A percentile compares a stretch with the other conserved stretches of the same genome.
These are phyloP conservation scores for Encephalitozoon hellem DNA, from an alignment of 371 early-diverging fungal species.

Conservation along the genomic window DNA sequence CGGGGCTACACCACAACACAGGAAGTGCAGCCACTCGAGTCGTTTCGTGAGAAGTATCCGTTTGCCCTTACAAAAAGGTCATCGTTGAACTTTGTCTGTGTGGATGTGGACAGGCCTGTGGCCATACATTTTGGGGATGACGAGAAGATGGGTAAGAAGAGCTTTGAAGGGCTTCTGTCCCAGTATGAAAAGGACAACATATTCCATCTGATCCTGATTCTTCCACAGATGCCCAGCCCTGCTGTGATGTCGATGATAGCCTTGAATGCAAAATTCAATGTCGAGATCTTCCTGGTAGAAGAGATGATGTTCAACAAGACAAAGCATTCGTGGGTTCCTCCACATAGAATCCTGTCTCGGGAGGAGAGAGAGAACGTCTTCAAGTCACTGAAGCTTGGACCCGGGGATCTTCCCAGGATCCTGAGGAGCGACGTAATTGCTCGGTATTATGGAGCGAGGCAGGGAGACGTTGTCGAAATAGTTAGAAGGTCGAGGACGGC, in stretches of 20 bases:
- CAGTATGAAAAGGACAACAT: constrained; percentile 49
- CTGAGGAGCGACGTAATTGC: constrained; percentile 80
- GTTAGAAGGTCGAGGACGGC: constrained; percentile 86
- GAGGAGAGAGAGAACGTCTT: constrained; percentile 83
- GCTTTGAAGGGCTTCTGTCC: constrained; percentile 48
- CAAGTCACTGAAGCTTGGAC: constrained; percentile 76
- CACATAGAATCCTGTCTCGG: constrained; percentile 74
- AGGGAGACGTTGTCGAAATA: constrained; percentile 92
- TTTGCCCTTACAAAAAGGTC: constrained; percentile 32
- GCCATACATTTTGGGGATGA: constrained; percentile 56
- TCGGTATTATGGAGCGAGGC: constrained; percentile 83
- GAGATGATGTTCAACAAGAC: constrained; percentile 95
- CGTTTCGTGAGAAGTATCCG: constrained; percentile 34
- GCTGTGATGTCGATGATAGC: constrained; percentile 38
- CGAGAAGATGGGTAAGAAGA: constrained; percentile 54
- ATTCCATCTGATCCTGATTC: constrained; percentile 53
- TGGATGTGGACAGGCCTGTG: constrained; percentile 28
- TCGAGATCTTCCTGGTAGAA: constrained; percentile 83
- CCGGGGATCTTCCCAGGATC: constrained; percentile 86
- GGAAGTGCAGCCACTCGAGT: neutral
- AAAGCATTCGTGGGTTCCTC: constrained; percentile 84
- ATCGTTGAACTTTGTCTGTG: constrained; percentile 36
- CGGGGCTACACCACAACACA: constrained; percentile 51
- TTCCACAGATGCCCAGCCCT: constrained; percentile 41
- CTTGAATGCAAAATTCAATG: constrained; percentile 65